phyloP scores from a whole-genome alignment of 164 flowering plant genomes.

The Vitis amurensis region DNA sequence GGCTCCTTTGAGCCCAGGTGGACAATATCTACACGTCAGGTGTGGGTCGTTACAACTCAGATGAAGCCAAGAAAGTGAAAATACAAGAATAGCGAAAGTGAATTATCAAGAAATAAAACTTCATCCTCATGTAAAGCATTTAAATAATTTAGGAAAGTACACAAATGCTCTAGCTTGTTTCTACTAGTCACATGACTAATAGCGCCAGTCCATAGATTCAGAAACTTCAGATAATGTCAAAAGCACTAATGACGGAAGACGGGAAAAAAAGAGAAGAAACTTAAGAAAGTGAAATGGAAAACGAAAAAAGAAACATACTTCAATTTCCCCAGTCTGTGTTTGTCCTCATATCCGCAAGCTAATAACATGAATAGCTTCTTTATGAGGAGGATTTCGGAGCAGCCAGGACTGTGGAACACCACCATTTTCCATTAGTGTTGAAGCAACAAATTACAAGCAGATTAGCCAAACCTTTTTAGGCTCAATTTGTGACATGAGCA shows the following conservation, averaged over 20 bases:
- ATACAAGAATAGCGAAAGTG: no score
- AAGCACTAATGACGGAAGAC: neutral
- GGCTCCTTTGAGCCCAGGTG: no score
- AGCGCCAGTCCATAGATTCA: no score
- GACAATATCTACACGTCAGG: no score
- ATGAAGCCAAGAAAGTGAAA: no score
- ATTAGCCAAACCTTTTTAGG: conserved; percentile 28
- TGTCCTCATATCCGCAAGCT: conserved; percentile 33
- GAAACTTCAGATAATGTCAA: neutral
- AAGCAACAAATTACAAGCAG: conserved; percentile 24
- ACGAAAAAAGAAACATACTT: conserved; percentile 8
- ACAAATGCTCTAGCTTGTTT: no score
- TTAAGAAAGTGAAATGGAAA: neutral
- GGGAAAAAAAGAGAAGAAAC: neutral
- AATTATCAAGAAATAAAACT: no score
- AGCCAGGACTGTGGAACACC: conserved; percentile 27
- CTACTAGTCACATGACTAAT: no score
- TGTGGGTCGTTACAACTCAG: no score
- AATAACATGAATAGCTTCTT: conserved; percentile 34
- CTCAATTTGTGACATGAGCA: conserved; percentile 20
- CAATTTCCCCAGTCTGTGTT: conserved; percentile 31
- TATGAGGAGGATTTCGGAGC: conserved; percentile 26
- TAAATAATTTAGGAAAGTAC: no score
- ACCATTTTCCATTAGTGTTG: conserved; percentile 31
- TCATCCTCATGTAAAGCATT: no score